Evolutionary conservation across 257 asterid genomes (phyloP), one percentile per base, ranked within the genome.

Genomic region (Salvia rosmarinus): DNA sequence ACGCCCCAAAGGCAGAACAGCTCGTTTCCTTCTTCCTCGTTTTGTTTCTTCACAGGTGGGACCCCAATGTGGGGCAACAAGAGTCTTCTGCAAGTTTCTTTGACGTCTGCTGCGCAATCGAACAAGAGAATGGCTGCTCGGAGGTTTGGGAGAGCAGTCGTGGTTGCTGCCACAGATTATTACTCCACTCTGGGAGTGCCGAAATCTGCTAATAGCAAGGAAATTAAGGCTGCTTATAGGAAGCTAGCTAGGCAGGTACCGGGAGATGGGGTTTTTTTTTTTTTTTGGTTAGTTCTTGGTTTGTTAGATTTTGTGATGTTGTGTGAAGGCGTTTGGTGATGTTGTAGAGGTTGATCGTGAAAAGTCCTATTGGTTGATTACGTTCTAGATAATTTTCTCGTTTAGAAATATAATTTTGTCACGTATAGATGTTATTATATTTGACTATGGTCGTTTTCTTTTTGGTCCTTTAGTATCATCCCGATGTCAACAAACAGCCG

Each of bases 401-500:
- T 16, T 2, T 10, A 5, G 20, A 52, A 49, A 17, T 40, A 39
- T 44, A 35, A 32, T 70, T 56, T n/a, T 19, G 32, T 67, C 23
- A 65, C 12, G 52, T 71, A 43, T 49, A 40, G 42, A 67, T 37
- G 17, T n/a, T 10, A 25, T 10, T 9, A 35, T 54, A 67, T 50
- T 62, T 67, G 51, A 70, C 63, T 23, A 32, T 34, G 70, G 57
- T 47, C 3, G 3, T 70, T 68, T 83, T 78, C 43, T 16, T 32
- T 50, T 49, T 82, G 60, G 64, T 75, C 50, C n/a, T 39, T 54
- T 63, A 95, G 99, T 95, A 73, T 75, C 99, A 95, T 71, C 97
- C 99, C 46, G 99, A 95, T 85, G 99, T 91, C 77, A 95, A 95
- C 81, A 95, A 89, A 82, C 92, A 86, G 68, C 96, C 99, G 75